Conservation (phyloP, 2,329 filamentous ascomycete species). For the Trichoderma harzianum region DNA sequence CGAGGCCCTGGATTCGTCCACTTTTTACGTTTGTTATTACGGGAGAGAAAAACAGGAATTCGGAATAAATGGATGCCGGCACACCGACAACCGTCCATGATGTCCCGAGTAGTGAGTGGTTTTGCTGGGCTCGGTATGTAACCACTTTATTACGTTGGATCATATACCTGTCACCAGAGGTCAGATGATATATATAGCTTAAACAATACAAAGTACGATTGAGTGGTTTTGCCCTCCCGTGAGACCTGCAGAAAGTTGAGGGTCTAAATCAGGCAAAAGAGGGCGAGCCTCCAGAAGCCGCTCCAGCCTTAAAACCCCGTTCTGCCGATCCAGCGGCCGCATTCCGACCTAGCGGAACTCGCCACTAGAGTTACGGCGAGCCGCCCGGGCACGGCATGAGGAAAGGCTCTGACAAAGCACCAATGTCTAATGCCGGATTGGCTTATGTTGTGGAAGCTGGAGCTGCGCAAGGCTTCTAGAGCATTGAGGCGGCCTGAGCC, state of each 20-base stretch:
- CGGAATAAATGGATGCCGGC: background rate
- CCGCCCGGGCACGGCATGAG: background rate
- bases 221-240: background rate
- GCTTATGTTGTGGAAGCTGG: background rate
- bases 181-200: background rate
- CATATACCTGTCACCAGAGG: too few species aligned
- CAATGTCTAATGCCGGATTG: background rate
- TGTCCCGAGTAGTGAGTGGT: background rate
- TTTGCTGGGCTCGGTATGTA: background rate
- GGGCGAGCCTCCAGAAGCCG: background rate
- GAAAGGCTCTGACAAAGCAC: background rate
- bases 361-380: conserved; percentile 5
- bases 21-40: background rate
- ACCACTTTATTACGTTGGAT: background rate
- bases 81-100: background rate
- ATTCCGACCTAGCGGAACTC: conserved; percentile 8
- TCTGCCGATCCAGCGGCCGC: background rate
- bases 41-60: background rate
- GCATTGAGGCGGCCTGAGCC: background rate
- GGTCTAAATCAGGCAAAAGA: background rate
- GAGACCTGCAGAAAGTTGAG: background rate
- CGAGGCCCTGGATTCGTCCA: background rate
- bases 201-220: background rate
- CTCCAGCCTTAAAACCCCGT: background rate
- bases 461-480: background rate